phyloP scores from a whole-genome alignment of 305 asterid species.

The Fraxinus dipetala region DNA sequence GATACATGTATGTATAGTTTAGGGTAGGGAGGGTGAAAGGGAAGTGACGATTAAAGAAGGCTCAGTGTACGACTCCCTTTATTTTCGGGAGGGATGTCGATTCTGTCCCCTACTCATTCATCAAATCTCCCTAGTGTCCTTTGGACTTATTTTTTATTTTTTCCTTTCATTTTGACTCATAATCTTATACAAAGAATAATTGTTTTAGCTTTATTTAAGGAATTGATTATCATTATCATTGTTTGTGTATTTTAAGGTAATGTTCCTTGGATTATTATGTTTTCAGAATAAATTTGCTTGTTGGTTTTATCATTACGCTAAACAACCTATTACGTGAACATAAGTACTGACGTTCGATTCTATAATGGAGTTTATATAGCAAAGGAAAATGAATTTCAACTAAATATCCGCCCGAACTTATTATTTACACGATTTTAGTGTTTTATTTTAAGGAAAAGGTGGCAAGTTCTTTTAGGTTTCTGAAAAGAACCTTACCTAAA shows the following conservation, averaged over 20 bases:
- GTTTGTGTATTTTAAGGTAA: conserved; percentile 3
- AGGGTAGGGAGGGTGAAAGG: neutral
- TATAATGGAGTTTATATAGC: neutral
- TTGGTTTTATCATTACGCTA: neutral
- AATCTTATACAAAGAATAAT: neutral
- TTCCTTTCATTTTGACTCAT: neutral
- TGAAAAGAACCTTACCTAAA: conserved; percentile 2
- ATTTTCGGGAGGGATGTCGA: conserved; percentile 88
- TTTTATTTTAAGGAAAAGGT: neutral
- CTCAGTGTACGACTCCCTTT: conserved; percentile 47
- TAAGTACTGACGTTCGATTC: neutral
- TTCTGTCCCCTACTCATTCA: conserved; percentile 71
- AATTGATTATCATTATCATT: neutral
- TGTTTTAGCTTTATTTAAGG: neutral
- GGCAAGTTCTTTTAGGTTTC: neutral
- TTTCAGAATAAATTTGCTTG: neutral
- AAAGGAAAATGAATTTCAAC: neutral
- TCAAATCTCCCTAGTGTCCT: conserved; percentile 73
- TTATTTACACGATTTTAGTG: neutral
- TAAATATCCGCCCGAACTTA: neutral
- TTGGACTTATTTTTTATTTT: conserved; percentile 21
- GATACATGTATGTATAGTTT: conserved; percentile 32
- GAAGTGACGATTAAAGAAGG: neutral
- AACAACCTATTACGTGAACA: neutral
- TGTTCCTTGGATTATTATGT: neutral